Conservation (phyloP, 2,329 filamentous ascomycete species). For the Talaromyces sp. region DNA sequence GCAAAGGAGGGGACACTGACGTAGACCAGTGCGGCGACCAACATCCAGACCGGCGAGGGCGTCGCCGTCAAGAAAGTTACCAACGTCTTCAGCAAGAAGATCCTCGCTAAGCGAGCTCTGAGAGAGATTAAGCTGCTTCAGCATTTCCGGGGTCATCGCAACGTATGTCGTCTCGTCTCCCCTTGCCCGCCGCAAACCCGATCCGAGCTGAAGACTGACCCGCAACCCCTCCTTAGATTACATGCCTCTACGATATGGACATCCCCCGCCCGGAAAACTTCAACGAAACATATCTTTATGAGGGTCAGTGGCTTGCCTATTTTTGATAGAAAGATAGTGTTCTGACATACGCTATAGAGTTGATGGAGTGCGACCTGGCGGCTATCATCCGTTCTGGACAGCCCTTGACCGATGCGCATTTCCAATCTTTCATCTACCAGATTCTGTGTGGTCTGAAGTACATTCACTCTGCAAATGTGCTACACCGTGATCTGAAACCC, state of each 20-base stretch:
- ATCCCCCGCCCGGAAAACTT: conserved; percentile 97
- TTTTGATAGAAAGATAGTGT: background rate
- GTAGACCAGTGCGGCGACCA: conserved; percentile 76
- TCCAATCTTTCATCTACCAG: conserved; percentile 99
- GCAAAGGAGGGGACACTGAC: background rate
- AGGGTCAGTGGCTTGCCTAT: conserved; percentile 63
- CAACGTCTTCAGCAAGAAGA: conserved; percentile 99
- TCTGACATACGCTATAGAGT: conserved; percentile 60
- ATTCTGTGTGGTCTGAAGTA: conserved; percentile 98
- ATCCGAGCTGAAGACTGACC: conserved; percentile 38
- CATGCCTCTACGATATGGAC: conserved; percentile 99
- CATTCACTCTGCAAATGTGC: conserved; percentile 96
- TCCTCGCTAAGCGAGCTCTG: conserved; percentile 94
- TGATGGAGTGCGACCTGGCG: conserved; percentile 98
- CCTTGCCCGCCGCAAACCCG: background rate
- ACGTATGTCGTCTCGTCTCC: conserved; percentile 58
- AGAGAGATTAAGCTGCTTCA: conserved; percentile 98
- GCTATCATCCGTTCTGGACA: conserved; percentile 98
- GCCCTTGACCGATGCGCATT: conserved; percentile 95
- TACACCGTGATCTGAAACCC: conserved; percentile 95
- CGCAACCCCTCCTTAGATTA: conserved; percentile 67
- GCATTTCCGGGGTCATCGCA: conserved; percentile 90
- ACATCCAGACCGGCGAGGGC: conserved; percentile 85
- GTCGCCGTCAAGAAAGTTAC: conserved; percentile 99
- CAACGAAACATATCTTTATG: conserved; percentile 98